Conservation (phyloP, 495 filamentous ascomycete species). For the Penicillium angulare region DNA sequence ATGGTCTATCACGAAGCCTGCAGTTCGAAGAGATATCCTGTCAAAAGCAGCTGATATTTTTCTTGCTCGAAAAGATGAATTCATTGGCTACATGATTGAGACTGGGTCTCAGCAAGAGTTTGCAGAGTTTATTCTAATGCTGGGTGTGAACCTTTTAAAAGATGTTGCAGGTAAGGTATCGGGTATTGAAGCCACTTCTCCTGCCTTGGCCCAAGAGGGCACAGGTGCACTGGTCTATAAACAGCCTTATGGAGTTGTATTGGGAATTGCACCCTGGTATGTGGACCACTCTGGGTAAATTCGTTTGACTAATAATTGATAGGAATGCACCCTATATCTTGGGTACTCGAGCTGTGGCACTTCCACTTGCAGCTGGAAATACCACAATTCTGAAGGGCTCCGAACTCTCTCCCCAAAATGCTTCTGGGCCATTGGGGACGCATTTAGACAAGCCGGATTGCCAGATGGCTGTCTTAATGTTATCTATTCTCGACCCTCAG, state of each 20-base stretch:
- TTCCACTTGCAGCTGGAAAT: conserved; percentile 71
- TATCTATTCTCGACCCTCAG: conserved; percentile 49
- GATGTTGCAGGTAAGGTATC: not conserved
- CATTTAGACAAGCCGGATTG: conserved; percentile 19
- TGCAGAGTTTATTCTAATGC: too few relatives aligned
- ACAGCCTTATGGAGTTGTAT: conserved; percentile 76
- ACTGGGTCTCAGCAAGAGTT: too few relatives aligned
- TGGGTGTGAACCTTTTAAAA: not conserved
- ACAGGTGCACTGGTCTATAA: conserved; percentile 53
- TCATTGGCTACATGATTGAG: too few relatives aligned
- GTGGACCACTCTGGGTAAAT: not conserved
- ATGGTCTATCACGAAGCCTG: not conserved
- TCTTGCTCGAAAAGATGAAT: not conserved
- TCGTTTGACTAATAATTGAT: conserved; percentile 31
- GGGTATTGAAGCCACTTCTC: not conserved
- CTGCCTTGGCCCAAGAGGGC: not conserved
- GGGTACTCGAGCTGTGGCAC: conserved; percentile 58
- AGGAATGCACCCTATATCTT: conserved; percentile 57
- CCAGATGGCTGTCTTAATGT: conserved; percentile 55
- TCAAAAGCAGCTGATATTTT: not conserved
- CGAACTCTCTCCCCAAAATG: conserved; percentile 66
- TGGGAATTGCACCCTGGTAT: conserved; percentile 52
- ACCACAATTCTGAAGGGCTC: conserved; percentile 65
- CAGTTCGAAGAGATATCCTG: not conserved
- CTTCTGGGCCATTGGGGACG: conserved; percentile 46